Evolutionary conservation across 441 rosid species (phyloP), one percentile per base, ranked within the genome.

Genomic region (Breynia disticha): DNA sequence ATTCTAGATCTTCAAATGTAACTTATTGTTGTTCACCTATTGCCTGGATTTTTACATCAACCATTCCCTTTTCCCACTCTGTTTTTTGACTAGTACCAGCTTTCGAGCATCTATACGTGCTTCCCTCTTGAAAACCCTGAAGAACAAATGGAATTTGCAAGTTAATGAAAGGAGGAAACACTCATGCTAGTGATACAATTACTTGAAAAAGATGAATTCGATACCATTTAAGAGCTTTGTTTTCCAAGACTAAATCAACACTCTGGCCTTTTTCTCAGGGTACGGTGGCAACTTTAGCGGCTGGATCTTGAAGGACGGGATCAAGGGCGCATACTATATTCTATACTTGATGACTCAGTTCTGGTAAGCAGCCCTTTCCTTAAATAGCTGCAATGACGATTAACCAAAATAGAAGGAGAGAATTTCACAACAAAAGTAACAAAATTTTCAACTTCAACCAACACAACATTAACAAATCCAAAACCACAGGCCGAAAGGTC

Each of bases 401-500:
- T 11, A 21, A 42, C 51, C 63, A 58, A 39, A 49, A 49, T 13
- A 57, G 22, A 41, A 48, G 54, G 39, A 46, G 10, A 49, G n/a
- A 39, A 7, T 35, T 20, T 21, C 11, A 60, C 16, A 3, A 32
- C 22, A 12, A 12, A 57, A 12, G 20, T 16, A 55, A 13, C 14
- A 43, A 42, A 54, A n/a, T 54, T 50, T 19, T 17, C 60, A 17
- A 70, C 84, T 76, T 90, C 96, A 16, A 85, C 70, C 19, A 91
- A 73, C 19, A 91, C 98, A 58, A 96, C 98, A 72, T 91, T 94
- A 2, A 96, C 96, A 52, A 91, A 91, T 62, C 96, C 96, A 69
- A 91, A 91, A 57, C 95, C 98, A 73, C 98, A 91, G 45, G 95
- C 96, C 22, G 98, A 94, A 59, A 79, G 47, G 72, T 87, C 95